These are phyloP conservation scores for Bryum argenteum DNA, from an alignment of 225 moss, liverwort and hornwort genomes.

Conservation along the genomic window DNA sequence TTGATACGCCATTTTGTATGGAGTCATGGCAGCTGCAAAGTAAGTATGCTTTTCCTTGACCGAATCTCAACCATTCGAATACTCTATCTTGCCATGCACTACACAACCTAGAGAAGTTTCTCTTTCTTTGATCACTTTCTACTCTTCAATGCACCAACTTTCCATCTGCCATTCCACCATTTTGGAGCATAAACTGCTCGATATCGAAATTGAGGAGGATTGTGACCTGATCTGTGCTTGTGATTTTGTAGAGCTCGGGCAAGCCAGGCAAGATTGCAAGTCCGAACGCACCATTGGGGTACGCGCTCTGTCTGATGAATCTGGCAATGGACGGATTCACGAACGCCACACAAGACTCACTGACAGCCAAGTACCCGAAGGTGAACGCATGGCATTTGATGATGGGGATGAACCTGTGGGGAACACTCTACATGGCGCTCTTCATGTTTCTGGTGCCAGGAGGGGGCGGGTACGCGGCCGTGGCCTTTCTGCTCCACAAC, in stretches of 20 bases:
- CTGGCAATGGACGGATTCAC: constrained; percentile 86
- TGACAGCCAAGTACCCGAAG: constrained; percentile 70
- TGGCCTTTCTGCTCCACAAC: constrained; percentile 55
- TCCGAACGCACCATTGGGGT: constrained; percentile 77
- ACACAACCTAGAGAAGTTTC: too few species aligned
- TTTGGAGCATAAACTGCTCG: too few species aligned
- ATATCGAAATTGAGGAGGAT: too few species aligned
- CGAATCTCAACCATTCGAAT: too few species aligned
- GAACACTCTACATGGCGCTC: constrained; percentile 66
- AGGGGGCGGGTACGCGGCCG: constrained; percentile 72
- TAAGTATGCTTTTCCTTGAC: too few species aligned
- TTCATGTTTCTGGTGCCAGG: constrained; percentile 71
- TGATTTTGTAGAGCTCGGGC: constrained; percentile 54
- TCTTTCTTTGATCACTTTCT: too few species aligned
- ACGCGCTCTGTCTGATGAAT: constrained; percentile 69
- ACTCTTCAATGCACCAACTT: too few species aligned
- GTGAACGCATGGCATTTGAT: constrained; percentile 86
- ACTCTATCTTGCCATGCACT: too few species aligned
- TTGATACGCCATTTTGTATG: too few species aligned
- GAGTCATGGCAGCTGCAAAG: too few species aligned
- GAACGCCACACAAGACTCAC: constrained; percentile 84
- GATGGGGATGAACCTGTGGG: constrained; percentile 99
- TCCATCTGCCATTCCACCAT: too few species aligned
- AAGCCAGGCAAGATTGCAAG: constrained; percentile 61
- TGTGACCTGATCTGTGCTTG: too few species aligned